Evolutionary conservation across 2,329 filamentous ascomycete genomes (phyloP).

Genomic region (Trichophyton verrucosum): DNA sequence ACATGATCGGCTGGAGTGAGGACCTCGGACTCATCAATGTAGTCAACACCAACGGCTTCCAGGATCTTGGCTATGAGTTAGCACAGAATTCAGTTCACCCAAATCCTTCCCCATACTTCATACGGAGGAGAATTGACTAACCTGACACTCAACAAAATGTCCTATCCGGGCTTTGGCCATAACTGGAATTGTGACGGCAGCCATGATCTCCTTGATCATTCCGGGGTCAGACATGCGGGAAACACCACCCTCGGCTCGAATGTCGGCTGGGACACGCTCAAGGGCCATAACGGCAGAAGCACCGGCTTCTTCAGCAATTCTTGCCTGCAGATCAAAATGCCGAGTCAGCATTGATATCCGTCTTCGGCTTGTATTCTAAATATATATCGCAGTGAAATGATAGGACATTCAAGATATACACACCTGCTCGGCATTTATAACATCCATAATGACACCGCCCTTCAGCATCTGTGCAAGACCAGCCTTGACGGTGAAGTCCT

Average conservation of each 20-base stretch:
- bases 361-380: not conserved
- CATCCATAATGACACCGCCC: conserved; percentile 99
- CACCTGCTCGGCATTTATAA: conserved; percentile 77
- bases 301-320: conserved; percentile 93
- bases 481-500: conserved; percentile 78
- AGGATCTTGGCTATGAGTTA: conserved; percentile 49
- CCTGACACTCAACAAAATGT: conserved; percentile 93
- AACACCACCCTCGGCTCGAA: conserved; percentile 81
- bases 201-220: conserved; percentile 94
- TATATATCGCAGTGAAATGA: not conserved
- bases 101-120: not conserved
- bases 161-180: conserved; percentile 99
- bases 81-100: not conserved
- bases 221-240: conserved; percentile 91
- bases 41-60: conserved; percentile 87
- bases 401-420: not conserved
- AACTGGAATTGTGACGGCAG: conserved; percentile 87
- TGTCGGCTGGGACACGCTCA: conserved; percentile 93
- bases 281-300: conserved; percentile 97
- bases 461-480: conserved; percentile 96
- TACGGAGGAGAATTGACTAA: conserved; percentile 20
- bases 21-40: conserved; percentile 97
- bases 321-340: conserved; percentile 46
- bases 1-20: conserved; percentile 84
- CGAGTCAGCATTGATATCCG: conserved; percentile 3